Evolutionary conservation across 2,329 filamentous ascomycete genomes (phyloP).

Genomic region (Curvularia sp.): DNA sequence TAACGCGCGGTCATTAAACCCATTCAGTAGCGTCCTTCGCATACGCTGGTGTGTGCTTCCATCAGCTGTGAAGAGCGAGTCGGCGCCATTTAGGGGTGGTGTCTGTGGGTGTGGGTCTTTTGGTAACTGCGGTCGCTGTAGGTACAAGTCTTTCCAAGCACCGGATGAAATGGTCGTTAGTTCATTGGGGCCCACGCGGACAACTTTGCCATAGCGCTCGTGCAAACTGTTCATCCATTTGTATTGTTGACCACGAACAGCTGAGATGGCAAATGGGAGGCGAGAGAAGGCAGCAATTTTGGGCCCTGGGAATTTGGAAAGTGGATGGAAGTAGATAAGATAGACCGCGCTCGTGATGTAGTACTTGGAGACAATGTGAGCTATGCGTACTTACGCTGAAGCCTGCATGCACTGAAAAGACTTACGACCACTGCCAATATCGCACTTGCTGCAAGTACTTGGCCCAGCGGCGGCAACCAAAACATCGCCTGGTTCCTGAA

Average conservation of each 20-base stretch:
- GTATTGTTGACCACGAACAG: constrained; percentile 8
- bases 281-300: constrained; percentile 13
- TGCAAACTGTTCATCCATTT: constrained; percentile 15
- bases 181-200: constrained; percentile 17
- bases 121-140: constrained; percentile 6
- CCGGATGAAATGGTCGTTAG: constrained; percentile 9
- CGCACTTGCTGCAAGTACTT: background rate
- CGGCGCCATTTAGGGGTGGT: constrained; percentile 6
- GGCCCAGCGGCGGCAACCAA: background rate
- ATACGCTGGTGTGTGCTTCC: constrained; percentile 10
- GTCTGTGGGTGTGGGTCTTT: constrained; percentile 10
- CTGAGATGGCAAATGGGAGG: constrained; percentile 8
- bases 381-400: background rate
- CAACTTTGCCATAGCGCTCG: constrained; percentile 19
- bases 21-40: constrained; percentile 7
- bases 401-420: background rate
- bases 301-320: constrained; percentile 7
- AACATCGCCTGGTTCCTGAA: background rate
- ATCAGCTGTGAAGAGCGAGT: constrained; percentile 8
- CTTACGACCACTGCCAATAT: constrained; percentile 7
- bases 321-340: constrained; percentile 1
- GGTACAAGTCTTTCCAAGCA: constrained; percentile 11
- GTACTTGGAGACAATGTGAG: constrained; percentile 1
- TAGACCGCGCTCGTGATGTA: constrained; percentile 6
- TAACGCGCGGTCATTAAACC: constrained; percentile 7